phyloP scores from a whole-genome alignment of 108 stramenopile species.

The Pseudonitzschia multiseries region DNA sequence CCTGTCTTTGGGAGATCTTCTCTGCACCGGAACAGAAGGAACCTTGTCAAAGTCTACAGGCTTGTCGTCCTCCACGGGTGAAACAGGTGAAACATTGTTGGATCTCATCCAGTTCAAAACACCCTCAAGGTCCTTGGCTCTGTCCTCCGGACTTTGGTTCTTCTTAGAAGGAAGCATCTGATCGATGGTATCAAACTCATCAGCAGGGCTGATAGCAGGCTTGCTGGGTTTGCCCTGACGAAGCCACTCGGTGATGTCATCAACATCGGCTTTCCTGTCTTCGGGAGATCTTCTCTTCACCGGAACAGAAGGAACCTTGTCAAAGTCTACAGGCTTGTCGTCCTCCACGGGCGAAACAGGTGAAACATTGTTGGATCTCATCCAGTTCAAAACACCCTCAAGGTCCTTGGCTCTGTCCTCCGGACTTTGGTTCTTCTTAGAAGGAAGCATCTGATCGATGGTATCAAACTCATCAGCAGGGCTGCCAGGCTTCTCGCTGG shows the following conservation, averaged over 20 bases:
- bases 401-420: constrained; percentile 29
- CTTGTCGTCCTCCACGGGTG: not conserved
- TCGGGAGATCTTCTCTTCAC: constrained; percentile 24
- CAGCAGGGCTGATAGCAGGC: constrained; percentile 3
- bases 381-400: constrained; percentile 12
- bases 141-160: constrained; percentile 21
- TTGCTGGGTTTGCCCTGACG: constrained; percentile 2
- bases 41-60: constrained; percentile 6
- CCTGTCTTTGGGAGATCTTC: constrained; percentile 20
- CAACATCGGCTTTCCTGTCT: constrained; percentile 25
- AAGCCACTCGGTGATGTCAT: constrained; percentile 26
- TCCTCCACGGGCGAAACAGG: not conserved
- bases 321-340: not conserved
- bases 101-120: constrained; percentile 19
- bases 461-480: constrained; percentile 8
- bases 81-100: constrained; percentile 16
- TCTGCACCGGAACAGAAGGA: constrained; percentile 11
- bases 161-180: constrained; percentile 32
- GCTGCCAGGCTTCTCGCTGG: constrained; percentile 14
- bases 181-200: constrained; percentile 10
- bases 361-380: constrained; percentile 22
- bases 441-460: constrained; percentile 30
- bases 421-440: constrained; percentile 19
- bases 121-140: constrained; percentile 17
- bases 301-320: constrained; percentile 21